Evolutionary conservation across 495 filamentous ascomycete genomes (phyloP), one percentile per base, ranked within the genome.

Genomic region (Parathielavia appendiculata): DNA sequence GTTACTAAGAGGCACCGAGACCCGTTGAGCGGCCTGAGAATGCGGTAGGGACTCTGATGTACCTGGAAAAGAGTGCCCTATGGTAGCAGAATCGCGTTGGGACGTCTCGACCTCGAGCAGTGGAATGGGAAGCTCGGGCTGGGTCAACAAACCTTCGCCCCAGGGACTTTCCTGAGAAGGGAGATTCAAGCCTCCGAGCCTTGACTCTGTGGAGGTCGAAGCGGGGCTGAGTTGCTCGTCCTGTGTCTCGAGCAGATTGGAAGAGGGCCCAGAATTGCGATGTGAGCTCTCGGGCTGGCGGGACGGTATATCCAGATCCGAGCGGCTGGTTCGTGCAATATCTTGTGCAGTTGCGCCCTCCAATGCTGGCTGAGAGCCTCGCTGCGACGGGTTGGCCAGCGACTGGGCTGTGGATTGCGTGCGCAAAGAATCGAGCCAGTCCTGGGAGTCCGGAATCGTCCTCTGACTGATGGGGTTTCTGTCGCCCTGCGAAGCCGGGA

Each of bases 371-470:
- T 26, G 50, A n/a, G 35, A 43, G 2, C 13, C 32, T 22, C 14
- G 34, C 17, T 50, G 26, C 41, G 38, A 14, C 2, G 17, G 10
- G 26, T 36, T 35, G 26, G n/a, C 23, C 5, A 30, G 17, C 0
- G 56, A 51, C 16, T 53, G 48, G 26, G n/a, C 49, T 2, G 55
- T 17, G 7, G 53, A 57, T 19, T 56, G 45, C 12, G 63, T 68
- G 12, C 44, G 56, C 13, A 60, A 26, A 3, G 58, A 55, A 16
- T 66, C 49, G 10, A 57, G 49, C 5, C 39, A 34, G 13, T 55
- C 68, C 49, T 73, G 70, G 0, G 70, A 73, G 35, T 73, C 70
- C 0, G 67, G 67, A 8, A 73, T 71, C 1, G 65, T 67, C 6
- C 54, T 56, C 54, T 60, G 63, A 51, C 64, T 65, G 48, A 40